Evolutionary conservation across 768 basidiomycete genomes (phyloP).

Genomic region (Leccinum arenicola): DNA sequence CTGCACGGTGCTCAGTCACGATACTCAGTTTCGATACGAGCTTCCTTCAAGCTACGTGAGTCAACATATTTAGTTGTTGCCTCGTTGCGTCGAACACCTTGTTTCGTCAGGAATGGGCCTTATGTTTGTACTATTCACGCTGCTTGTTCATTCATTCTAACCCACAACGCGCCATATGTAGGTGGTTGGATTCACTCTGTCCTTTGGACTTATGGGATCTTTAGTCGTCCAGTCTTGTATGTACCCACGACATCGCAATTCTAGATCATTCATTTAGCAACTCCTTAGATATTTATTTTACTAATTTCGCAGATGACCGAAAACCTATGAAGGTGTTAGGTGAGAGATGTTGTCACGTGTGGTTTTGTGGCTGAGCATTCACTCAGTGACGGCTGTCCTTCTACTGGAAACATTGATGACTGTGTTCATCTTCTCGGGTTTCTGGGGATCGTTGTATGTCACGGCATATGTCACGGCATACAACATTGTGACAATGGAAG

Average conservation of each 20-base stretch:
- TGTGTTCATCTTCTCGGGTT: slow-evolving; percentile 7
- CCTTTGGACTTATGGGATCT: slow-evolving; percentile 16
- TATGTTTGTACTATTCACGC: not conserved
- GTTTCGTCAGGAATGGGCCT: too few species aligned
- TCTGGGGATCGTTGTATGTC: too few species aligned
- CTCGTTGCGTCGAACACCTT: too few species aligned
- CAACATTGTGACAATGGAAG: too few species aligned
- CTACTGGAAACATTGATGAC: slow-evolving; percentile 17
- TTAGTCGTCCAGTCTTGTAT: slow-evolving; percentile 16
- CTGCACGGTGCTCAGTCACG: too few species aligned
- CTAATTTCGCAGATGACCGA: slow-evolving; percentile 16
- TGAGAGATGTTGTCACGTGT: not conserved
- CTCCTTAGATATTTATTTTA: slow-evolving; percentile 19
- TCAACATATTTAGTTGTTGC: too few species aligned
- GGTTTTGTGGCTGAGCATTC: not conserved
- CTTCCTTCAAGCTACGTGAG: too few species aligned
- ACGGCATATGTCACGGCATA: too few species aligned
- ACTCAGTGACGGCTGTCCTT: slow-evolving; percentile 11
- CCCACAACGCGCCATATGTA: not conserved
- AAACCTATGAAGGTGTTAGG: slow-evolving; percentile 14
- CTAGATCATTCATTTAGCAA: not conserved
- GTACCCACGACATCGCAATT: not conserved
- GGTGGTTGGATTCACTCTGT: slow-evolving; percentile 16
- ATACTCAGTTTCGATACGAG: too few species aligned
- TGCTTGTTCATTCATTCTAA: not conserved